A percentile compares a stretch with the other conserved stretches of the same genome.
These are phyloP conservation scores for Hevea brasiliensis DNA, from an alignment of 345 rosid genomes.

Conservation along the genomic window DNA sequence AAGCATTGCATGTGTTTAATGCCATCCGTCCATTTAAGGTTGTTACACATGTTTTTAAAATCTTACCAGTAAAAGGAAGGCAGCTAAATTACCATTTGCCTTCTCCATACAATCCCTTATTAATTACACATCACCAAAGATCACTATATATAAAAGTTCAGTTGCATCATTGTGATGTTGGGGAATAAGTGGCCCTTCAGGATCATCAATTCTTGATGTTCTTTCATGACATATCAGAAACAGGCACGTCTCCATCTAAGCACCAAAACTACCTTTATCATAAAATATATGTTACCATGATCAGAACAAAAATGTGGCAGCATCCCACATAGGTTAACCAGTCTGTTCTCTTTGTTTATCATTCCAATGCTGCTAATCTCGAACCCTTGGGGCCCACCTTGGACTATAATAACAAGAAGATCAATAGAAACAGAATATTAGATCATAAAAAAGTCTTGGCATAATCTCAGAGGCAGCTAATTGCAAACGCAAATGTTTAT, in stretches of 20 bases:
- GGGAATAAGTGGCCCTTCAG: constrained; percentile 15
- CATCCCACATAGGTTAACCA: constrained; percentile 14
- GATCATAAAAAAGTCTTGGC: constrained; percentile 37
- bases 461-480: constrained; percentile 42
- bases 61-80: too few relatives aligned
- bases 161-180: neutral
- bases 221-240: constrained; percentile 13
- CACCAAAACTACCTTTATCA: constrained; percentile 1
- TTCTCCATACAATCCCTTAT: too few relatives aligned
- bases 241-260: neutral
- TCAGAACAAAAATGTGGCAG: constrained; percentile 3
- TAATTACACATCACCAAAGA: neutral
- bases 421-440: constrained; percentile 19
- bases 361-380: too few relatives aligned
- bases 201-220: constrained; percentile 2
- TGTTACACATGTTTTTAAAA: too few relatives aligned
- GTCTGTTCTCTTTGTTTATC: constrained; percentile 2
- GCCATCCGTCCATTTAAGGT: too few relatives aligned
- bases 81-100: too few relatives aligned
- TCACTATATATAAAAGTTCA: too few relatives aligned
- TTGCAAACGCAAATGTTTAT: constrained; percentile 35
- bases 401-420: constrained; percentile 5
- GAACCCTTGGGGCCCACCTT: constrained; percentile 22
- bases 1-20: too few relatives aligned
- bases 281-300: constrained; percentile 1